Evolutionary conservation across 306 rosid species (phyloP), one percentile per base, ranked within the genome.

Genomic region (Dalbergia oliveri): DNA sequence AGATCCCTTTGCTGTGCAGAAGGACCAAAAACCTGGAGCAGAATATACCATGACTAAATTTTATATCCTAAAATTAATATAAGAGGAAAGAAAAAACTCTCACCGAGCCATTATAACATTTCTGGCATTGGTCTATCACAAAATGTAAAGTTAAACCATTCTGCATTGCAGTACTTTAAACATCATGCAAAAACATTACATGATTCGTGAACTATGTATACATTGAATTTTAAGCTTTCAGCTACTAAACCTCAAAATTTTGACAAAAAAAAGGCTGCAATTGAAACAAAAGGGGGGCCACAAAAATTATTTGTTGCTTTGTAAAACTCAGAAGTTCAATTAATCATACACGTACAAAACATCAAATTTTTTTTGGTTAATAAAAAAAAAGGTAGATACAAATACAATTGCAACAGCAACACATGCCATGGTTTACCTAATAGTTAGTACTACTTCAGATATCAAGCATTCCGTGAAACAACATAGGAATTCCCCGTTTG

Each of bases 1-100:
- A 91, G 93, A 59, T 94, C 98, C 62, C 44, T 92, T 79, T 94
- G 98, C 86, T 83, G 87, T 12, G 98, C 97, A 26, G 91, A 84
- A 23, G 98, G 97, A 74, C 97, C 98, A 72, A 94, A 94, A 70
- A 94, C 97, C 98, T 94, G 51, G 41, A 74, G 3, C 53, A 47
- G 0, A 19, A 44, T 1, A n/a, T 34, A 35, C 13, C 3, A 44
- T 18, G 41, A 47, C 43, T 8, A 77, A 26, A 47, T 14, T 26
- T 54, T 13, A 63, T 12, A 18, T n/a, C 26, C 71, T 10, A 37
- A 37, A 4, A 37, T 37, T 37, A 4, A 37, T 6, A 37, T 43
- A 7, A 26, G 31, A 26, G 31, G 31, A 43, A 43, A 69, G 50
- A 66, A 60, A 15, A 4, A 19, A 10, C 15, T 47, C 14, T 47